Percentiles rank a stretch among this genome's conserved stretches.
These are phyloP conservation scores for Coccinonectria pachysandricola DNA, from an alignment of 2,329 filamentous ascomycete species.

Conservation along the genomic window DNA sequence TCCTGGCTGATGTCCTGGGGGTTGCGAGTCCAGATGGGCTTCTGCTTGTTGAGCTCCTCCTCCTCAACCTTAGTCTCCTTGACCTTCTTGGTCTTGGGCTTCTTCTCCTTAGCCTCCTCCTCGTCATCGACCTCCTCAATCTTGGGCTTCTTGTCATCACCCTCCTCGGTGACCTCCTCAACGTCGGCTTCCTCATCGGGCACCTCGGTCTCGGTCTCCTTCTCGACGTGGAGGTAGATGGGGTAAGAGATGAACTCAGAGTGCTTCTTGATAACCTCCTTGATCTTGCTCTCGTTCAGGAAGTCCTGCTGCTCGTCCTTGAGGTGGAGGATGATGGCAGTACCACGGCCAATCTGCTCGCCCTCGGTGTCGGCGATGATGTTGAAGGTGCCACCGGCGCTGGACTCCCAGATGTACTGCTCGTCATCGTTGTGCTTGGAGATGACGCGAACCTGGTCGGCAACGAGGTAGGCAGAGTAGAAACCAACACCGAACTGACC, in stretches of 20 bases:
- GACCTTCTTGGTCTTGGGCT: conserved; percentile 98
- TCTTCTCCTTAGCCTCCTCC: conserved; percentile 79
- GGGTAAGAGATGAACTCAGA: conserved; percentile 99
- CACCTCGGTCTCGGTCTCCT: conserved; percentile 98
- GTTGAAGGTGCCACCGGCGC: conserved; percentile 93
- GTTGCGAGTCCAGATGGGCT: conserved; percentile 99
- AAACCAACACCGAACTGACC: conserved; percentile 99
- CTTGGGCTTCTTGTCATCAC: conserved; percentile 89
- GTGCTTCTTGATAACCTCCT: conserved; percentile 99
- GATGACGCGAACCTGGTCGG: conserved; percentile 87
- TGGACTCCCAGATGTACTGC: conserved; percentile 99
- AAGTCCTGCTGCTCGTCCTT: conserved; percentile 99
- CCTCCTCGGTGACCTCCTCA: conserved; percentile 50
- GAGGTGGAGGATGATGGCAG: conserved; percentile 95
- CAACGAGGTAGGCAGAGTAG: conserved; percentile 99
- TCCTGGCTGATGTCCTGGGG: conserved; percentile 88
- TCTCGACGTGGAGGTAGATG: conserved; percentile 98
- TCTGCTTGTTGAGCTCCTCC: conserved; percentile 99
- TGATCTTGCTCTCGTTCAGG: conserved; percentile 97
- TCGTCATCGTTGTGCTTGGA: conserved; percentile 99
- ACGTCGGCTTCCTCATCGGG: conserved; percentile 88
- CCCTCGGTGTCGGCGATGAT: conserved; percentile 84
- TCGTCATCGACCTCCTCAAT: conserved; percentile 86
- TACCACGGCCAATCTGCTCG: conserved; percentile 83
- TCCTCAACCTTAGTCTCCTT: conserved; percentile 98